Percentiles rank a stretch among this genome's conserved stretches.
phyloP scores from a whole-genome alignment of 2,329 filamentous ascomycete genomes.

The Aspergillus sp. region DNA sequence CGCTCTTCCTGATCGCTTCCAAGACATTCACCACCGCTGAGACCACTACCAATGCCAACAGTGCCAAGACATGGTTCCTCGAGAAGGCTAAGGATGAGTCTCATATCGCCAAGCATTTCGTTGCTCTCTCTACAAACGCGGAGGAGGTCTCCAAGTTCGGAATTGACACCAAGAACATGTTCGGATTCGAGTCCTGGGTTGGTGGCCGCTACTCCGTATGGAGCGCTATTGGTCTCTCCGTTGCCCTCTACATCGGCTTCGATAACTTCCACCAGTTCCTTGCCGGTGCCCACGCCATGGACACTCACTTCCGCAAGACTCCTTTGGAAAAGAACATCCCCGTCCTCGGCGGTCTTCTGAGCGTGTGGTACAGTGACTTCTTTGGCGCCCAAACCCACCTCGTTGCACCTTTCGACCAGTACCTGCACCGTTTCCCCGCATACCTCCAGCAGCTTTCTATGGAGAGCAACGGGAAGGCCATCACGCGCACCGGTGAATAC shows the following conservation, averaged over 20 bases:
- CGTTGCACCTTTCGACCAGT: conserved; percentile 97
- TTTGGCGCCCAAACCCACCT: conserved; percentile 98
- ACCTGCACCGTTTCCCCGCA: conserved; percentile 97
- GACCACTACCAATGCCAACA: conserved; percentile 95
- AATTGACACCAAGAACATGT: conserved; percentile 99
- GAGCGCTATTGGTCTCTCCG: conserved; percentile 95
- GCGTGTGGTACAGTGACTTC: conserved; percentile 99
- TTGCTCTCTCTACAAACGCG: conserved; percentile 95
- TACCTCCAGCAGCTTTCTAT: conserved; percentile 99
- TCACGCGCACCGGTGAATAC: conserved; percentile 81
- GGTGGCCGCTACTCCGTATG: conserved; percentile 98
- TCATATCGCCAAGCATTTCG: conserved; percentile 95
- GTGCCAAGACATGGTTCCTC: conserved; percentile 95
- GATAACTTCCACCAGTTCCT: conserved; percentile 98
- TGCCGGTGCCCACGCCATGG: conserved; percentile 92
- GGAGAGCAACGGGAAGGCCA: conserved; percentile 99
- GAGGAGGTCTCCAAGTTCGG: conserved; percentile 96
- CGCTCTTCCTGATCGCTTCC: conserved; percentile 96
- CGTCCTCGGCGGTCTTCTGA: conserved; percentile 84
- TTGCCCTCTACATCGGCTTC: conserved; percentile 91
- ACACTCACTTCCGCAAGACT: conserved; percentile 92
- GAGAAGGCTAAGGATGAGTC: conserved; percentile 72
- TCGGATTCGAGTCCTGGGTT: conserved; percentile 98
- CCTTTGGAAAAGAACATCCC: conserved; percentile 95
- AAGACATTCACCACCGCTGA: conserved; percentile 99